A percentile compares a stretch with the other conserved stretches of the same genome.
phyloP scores from a whole-genome alignment of 75 land plant genomes.

The Pseudotsuga menziesii region DNA sequence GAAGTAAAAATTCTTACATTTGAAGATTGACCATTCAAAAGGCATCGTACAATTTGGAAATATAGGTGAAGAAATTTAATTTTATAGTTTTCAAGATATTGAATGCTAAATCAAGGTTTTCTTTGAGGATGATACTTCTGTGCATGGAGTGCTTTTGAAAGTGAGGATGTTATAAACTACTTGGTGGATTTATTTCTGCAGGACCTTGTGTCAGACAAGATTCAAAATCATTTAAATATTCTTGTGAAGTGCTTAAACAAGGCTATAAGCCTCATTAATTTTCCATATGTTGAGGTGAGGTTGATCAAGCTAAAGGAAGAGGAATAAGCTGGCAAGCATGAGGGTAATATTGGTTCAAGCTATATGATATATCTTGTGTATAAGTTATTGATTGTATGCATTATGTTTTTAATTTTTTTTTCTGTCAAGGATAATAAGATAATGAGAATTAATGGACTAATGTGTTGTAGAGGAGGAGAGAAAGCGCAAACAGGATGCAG shows the following conservation, averaged over 20 bases:
- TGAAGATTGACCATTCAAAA: conserved; percentile 79
- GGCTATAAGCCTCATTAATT: conserved; percentile 56
- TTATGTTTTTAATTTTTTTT: too few species aligned
- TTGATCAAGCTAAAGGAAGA: too few species aligned
- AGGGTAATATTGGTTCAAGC: too few species aligned
- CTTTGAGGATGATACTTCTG: not conserved
- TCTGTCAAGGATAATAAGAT: too few species aligned
- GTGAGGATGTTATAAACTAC: not conserved
- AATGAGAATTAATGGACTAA: too few species aligned
- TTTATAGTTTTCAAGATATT: not conserved
- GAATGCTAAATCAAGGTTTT: too few species aligned
- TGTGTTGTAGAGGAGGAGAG: too few species aligned
- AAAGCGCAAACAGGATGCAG: too few species aligned
- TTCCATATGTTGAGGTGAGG: conserved; percentile 38
- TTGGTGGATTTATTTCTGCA: conserved; percentile 15
- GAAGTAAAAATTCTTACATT: conserved; percentile 72
- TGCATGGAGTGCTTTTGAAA: not conserved
- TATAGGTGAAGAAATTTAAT: conserved; percentile 43
- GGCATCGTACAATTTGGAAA: conserved; percentile 71
- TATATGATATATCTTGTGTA: too few species aligned
- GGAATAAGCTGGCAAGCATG: too few species aligned
- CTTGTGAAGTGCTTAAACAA: conserved; percentile 79
- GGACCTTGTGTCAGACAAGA: conserved; percentile 82
- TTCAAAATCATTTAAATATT: conserved; percentile 60
- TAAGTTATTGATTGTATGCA: too few species aligned